phyloP scores from a whole-genome alignment of 345 rosid genomes.

The Moricandia moricandioides region DNA sequence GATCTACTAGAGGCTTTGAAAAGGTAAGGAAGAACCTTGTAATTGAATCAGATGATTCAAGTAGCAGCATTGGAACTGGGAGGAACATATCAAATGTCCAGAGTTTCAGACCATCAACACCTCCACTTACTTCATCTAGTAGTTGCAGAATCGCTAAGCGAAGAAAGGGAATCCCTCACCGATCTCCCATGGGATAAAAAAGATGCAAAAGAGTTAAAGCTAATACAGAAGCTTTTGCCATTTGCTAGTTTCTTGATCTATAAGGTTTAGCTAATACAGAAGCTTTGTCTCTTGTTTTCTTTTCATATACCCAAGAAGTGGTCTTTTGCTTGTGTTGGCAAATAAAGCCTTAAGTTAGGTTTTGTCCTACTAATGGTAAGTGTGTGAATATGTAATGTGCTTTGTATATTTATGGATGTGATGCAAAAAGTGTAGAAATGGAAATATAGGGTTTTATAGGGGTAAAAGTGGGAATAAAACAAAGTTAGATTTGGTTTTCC shows the following conservation, averaged over 20 bases:
- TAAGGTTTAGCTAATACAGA: slow-evolving; percentile 21
- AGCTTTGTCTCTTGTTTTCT: slow-evolving; percentile 3
- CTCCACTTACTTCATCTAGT: slow-evolving; percentile 73
- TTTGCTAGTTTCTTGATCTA: slow-evolving; percentile 28
- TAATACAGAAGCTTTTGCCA: slow-evolving; percentile 14
- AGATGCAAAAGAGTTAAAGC: neutral
- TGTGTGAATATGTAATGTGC: slow-evolving; percentile 34
- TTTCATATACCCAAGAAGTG: too few relatives aligned
- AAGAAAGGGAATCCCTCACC: slow-evolving; percentile 95
- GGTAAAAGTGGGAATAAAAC: slow-evolving; percentile 30
- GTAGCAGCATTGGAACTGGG: slow-evolving; percentile 59
- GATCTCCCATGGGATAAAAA: slow-evolving; percentile 74
- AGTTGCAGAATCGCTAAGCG: slow-evolving; percentile 63
- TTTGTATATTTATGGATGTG: slow-evolving; percentile 29
- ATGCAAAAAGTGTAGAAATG: slow-evolving; percentile 29
- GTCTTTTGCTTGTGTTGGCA: slow-evolving; percentile 17
- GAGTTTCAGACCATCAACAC: slow-evolving; percentile 83
- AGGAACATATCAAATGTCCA: slow-evolving; percentile 35
- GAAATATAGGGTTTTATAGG: slow-evolving; percentile 27
- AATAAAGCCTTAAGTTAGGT: slow-evolving; percentile 20
- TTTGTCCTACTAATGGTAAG: slow-evolving; percentile 15
- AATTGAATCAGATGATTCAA: slow-evolving; percentile 74
- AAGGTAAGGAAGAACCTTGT: slow-evolving; percentile 51
- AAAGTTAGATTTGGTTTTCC: slow-evolving; percentile 14
- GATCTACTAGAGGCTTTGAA: slow-evolving; percentile 59